These are phyloP conservation scores for Gardenia jasminoides DNA, from an alignment of 257 asterid genomes.

Conservation along the genomic window DNA sequence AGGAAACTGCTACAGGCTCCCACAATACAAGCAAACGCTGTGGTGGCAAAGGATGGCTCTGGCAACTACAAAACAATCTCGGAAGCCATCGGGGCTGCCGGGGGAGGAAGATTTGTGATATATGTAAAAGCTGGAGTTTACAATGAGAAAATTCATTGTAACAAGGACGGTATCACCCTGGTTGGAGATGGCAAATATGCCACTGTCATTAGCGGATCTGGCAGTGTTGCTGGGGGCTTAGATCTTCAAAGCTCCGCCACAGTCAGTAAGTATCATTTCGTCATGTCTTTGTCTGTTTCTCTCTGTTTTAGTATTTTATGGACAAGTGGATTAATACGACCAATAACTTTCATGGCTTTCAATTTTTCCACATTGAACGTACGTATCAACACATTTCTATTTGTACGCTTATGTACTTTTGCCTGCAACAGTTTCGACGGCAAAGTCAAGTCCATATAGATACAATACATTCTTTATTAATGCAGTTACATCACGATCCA, in stretches of 20 bases:
- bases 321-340: not conserved
- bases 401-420: constrained; percentile 6
- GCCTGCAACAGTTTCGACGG: not conserved
- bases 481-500: not conserved
- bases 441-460: not conserved
- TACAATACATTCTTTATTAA: not conserved
- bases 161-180: constrained; percentile 70
- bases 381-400: not conserved
- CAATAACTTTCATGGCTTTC: not conserved
- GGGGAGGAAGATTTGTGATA: constrained; percentile 59
- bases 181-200: constrained; percentile 78
- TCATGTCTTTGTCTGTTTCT: not conserved
- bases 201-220: constrained; percentile 41
- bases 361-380: not conserved
- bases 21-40: constrained; percentile 43
- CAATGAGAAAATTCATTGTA: constrained; percentile 49
- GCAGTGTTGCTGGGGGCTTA: constrained; percentile 55
- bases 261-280: constrained; percentile 39
- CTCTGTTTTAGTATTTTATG: not conserved
- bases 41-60: constrained; percentile 77
- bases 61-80: constrained; percentile 53
- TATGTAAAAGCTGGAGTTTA: constrained; percentile 73
- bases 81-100: constrained; percentile 59
- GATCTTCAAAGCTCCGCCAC: constrained; percentile 60
- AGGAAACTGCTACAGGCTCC: constrained; percentile 47